Evolutionary conservation across 176 grass and related monocot genomes (phyloP).

Genomic region (Eremochloa ophiuroides): DNA sequence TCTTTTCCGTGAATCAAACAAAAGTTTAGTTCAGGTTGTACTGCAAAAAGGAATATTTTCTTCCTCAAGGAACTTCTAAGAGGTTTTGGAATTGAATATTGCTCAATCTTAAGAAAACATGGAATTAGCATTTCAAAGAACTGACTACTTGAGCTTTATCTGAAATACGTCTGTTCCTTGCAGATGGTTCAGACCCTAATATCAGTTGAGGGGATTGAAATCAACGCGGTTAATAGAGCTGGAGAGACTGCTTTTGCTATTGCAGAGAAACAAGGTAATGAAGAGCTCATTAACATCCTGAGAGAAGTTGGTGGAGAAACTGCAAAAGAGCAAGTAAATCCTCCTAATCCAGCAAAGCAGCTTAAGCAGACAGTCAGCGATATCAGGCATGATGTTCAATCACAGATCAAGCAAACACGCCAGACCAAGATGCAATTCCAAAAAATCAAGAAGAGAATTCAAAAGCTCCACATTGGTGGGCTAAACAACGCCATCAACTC

Average conservation of each 20-base stretch:
- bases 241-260: slow-evolving; percentile 88
- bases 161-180: slow-evolving; percentile 24
- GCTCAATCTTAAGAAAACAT: not conserved
- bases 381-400: slow-evolving; percentile 86
- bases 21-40: not conserved
- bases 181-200: slow-evolving; percentile 81
- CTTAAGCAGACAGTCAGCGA: slow-evolving; percentile 95
- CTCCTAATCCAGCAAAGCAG: slow-evolving; percentile 76
- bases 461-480: slow-evolving; percentile 90
- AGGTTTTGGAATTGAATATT: not conserved
- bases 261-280: slow-evolving; percentile 66
- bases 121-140: not conserved
- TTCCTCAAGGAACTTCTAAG: not conserved
- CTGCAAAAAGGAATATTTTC: not conserved
- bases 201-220: slow-evolving; percentile 58
- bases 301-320: slow-evolving; percentile 53
- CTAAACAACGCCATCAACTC: slow-evolving; percentile 96
- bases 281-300: slow-evolving; percentile 64
- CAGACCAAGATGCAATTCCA: slow-evolving; percentile 86
- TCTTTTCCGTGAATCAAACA: not conserved
- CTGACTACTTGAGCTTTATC: not conserved
- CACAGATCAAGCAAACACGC: slow-evolving; percentile 78
- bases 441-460: slow-evolving; percentile 78
- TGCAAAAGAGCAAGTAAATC: slow-evolving; percentile 67
- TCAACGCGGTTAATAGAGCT: slow-evolving; percentile 85